Evolutionary conservation across 1,284 basidiomycete genomes (phyloP), one percentile per base, ranked within the genome.

Genomic region (Golubevia pallescens): DNA sequence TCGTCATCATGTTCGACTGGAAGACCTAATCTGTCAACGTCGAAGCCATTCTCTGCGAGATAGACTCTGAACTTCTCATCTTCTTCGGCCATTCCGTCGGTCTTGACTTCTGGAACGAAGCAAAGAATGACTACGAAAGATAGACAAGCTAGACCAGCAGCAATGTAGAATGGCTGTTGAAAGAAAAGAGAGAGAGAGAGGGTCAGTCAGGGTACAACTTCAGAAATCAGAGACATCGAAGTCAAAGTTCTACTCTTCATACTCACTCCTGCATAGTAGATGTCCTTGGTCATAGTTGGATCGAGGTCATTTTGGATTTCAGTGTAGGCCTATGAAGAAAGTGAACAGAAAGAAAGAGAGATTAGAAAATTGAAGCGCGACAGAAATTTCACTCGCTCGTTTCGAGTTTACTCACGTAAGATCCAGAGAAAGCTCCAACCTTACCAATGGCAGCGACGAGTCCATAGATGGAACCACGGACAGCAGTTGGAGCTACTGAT

Each of bases 401-500:
- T 38, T 10, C 34, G 34, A 5, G 3, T 38, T 10, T 38, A 38
- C 34, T 38, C 34, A 38, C 34, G 10, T 38, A 38, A 38, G 34
- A 38, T 38, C 34, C 34, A 38, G 34, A 38, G n/a, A n/a, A n/a
- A n/a, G n/a, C 93, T 28, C 93, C 93, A 56, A 93, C 80, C 86
- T 97, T 97, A n/a, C 95, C 95, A 51, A 93, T 84, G 2, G 94
- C 95, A 56, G 95, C 95, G 2, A 78, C 76, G 14, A 78, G 69
- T 19, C 80, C 80, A 60, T 84, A 84, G 58, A 78, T 74, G 0
- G 65, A 68, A 2, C 80, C 81, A 48, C 81, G 61, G 1, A 81
- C 78, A 1, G 74, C 72, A 3, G 76, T 72, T 0, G 79, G 77
- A 19, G 71, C 74, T 21, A 67, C 68, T 0, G 73, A 71, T 62